Evolutionary conservation across 345 rosid species (phyloP).

Genomic region (Luvunga scandens): DNA sequence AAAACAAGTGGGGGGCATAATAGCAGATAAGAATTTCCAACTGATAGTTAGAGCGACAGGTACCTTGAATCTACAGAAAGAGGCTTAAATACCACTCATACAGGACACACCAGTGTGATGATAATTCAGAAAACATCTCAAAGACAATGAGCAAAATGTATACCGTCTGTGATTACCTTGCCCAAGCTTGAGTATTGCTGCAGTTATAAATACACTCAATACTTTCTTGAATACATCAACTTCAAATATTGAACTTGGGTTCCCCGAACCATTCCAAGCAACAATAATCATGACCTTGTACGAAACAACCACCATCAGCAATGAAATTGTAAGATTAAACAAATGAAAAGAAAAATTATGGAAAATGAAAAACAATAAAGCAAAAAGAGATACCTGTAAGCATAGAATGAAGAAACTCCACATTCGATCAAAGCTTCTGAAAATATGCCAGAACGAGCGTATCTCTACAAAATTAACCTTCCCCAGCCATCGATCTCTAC

Average conservation of each 20-base stretch:
- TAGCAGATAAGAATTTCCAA: not conserved
- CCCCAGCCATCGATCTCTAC: slow-evolving; percentile 79
- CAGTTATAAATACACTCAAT: slow-evolving; percentile 88
- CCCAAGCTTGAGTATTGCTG: slow-evolving; percentile 95
- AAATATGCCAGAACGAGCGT: slow-evolving; percentile 94
- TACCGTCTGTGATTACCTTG: slow-evolving; percentile 58
- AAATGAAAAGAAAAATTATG: not conserved
- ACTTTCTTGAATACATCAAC: slow-evolving; percentile 73
- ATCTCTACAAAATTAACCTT: slow-evolving; percentile 98
- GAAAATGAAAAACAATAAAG: not conserved
- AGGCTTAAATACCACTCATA: not conserved
- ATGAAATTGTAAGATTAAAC: slow-evolving; percentile 13
- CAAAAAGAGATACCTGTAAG: slow-evolving; percentile 62
- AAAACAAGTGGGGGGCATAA: not conserved
- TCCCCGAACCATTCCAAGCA: slow-evolving; percentile 88
- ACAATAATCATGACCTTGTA: slow-evolving; percentile 87
- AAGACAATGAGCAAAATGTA: not conserved
- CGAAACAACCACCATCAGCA: slow-evolving; percentile 23
- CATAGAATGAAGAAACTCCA: slow-evolving; percentile 93
- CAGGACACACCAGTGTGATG: not conserved
- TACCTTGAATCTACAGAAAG: not conserved
- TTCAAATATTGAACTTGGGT: slow-evolving; percentile 50
- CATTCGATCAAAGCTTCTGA: slow-evolving; percentile 99
- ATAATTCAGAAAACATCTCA: not conserved
- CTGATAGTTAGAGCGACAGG: not conserved